A percentile compares a stretch with the other conserved stretches of the same genome.
phyloP scores from a whole-genome alignment of 2,329 filamentous ascomycete species.

The Dryadomyces quercus-mongolicae region DNA sequence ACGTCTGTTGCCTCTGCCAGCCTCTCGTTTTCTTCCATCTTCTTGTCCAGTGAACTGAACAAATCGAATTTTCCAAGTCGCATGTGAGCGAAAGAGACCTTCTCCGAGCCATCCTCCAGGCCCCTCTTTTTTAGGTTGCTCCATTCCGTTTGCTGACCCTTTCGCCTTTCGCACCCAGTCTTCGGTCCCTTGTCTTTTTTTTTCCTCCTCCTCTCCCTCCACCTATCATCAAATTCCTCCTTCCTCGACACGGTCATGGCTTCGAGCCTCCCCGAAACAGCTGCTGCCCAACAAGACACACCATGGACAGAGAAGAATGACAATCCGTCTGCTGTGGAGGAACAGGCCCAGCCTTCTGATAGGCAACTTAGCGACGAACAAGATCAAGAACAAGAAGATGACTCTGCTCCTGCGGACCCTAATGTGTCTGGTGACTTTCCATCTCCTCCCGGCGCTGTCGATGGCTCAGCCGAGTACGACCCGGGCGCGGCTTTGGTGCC shows the following conservation, averaged over 20 bases:
- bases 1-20: too few species aligned
- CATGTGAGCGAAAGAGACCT: background rate
- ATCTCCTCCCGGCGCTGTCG: constrained; percentile 30
- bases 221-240: background rate
- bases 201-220: too few species aligned
- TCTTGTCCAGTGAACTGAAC: background rate
- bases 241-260: constrained; percentile 13
- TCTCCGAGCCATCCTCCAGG: background rate
- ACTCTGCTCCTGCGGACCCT: constrained; percentile 30
- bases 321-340: constrained; percentile 43
- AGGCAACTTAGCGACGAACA: constrained; percentile 43
- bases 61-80: background rate
- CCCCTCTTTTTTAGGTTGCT: background rate
- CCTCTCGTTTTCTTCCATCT: background rate
- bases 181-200: background rate
- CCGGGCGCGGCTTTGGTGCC: constrained; percentile 20
- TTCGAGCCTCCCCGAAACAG: constrained; percentile 12
- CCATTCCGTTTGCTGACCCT: background rate
- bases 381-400: constrained; percentile 32
- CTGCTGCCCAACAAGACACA: constrained; percentile 20
- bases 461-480: constrained; percentile 46
- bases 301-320: constrained; percentile 40
- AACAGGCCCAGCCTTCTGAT: constrained; percentile 41
- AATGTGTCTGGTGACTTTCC: constrained; percentile 36
- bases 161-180: background rate